Evolutionary conservation across 805 yeast genomes (phyloP), one percentile per base, ranked within the genome.

Genomic region (Scheffersomyces ergatensis): DNA sequence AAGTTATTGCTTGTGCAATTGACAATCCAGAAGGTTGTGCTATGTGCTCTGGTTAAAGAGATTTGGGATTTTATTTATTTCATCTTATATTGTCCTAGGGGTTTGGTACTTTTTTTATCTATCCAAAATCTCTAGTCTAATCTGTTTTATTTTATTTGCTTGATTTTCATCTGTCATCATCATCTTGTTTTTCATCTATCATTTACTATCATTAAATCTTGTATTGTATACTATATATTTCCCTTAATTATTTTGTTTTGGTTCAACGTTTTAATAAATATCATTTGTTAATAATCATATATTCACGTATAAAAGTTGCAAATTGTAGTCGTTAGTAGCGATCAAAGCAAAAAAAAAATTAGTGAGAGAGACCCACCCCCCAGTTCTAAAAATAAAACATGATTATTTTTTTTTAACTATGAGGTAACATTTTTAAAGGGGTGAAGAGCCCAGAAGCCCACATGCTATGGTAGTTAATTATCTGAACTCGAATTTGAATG

Each of bases 1-100:
- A 90, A 67, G 98, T 86, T 25, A 82, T 92, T 68, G 97, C 97
- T 26, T 92, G 99, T 75, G 95, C 97, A 42, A 89, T 93, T 63
- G 83, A 86, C 64, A 92, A 93, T 72, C 97, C 97, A 44, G 98
- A 88, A 71, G 81, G 98, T 37, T 92, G 99, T 71, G 92, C 92
- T 60, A 93, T 93, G 98, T 93, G 99, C 75, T 92, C 98, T 45
- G 98, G 98, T 73, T 93, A 15, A n/a, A n/a, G n/a, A n/a, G n/a
- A n/a, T 39, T 33, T 21, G 9, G 35, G 23, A 13, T 39, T 11
- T 30, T 34, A 5, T 26, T 39, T 36, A 29, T 24, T 32, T 40
- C 33, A 21, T 21, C 9, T 33, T 23, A 18, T 31, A 23, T 36
- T 36, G 39, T 33, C 20, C n/a, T 25, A 20, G 6, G 15, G 27